A percentile compares a stretch with the other conserved stretches of the same genome.
phyloP scores from a whole-genome alignment of 2,329 filamentous ascomycete genomes.

The Colletotrichum simmondsii region DNA sequence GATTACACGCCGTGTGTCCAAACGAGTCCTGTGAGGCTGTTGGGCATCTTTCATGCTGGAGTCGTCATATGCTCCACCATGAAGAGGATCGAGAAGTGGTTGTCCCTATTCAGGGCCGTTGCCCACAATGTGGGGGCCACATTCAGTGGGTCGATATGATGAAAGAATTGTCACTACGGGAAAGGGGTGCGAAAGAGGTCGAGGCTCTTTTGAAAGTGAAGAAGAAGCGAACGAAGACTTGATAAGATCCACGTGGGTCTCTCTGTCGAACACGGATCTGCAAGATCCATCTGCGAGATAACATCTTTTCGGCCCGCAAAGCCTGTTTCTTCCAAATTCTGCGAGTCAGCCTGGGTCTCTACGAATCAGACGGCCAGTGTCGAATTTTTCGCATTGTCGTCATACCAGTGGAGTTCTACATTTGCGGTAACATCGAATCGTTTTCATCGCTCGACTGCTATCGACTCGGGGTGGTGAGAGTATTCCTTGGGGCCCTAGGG shows the following conservation, averaged over 20 bases:
- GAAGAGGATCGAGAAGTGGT: conserved; percentile 55
- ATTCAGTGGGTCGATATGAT: conserved; percentile 82
- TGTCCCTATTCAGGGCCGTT: conserved; percentile 75
- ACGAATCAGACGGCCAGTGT: background rate
- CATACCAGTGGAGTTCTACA: background rate
- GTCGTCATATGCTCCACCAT: conserved; percentile 58
- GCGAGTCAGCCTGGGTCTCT: background rate
- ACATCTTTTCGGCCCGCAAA: background rate
- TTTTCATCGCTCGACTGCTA: background rate
- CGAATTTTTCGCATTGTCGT: background rate
- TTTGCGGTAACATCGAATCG: background rate
- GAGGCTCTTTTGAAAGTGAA: conserved; percentile 68
- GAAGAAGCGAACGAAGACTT: conserved; percentile 39
- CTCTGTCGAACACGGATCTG: background rate
- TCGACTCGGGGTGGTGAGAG: background rate
- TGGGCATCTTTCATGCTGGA: conserved; percentile 71
- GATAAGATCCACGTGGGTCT: conserved; percentile 12
- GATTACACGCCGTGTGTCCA: conserved; percentile 68
- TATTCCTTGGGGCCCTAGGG: too few relatives aligned
- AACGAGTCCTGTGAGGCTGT: conserved; percentile 64
- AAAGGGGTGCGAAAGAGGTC: conserved; percentile 76
- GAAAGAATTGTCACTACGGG: conserved; percentile 81
- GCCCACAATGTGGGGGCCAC: conserved; percentile 73
- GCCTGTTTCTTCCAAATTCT: background rate
- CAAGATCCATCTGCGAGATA: conserved; percentile 3